Base-by-base conservation (phyloP, 495 filamentous ascomycete species). In the Oidiodendron maius region DNA sequence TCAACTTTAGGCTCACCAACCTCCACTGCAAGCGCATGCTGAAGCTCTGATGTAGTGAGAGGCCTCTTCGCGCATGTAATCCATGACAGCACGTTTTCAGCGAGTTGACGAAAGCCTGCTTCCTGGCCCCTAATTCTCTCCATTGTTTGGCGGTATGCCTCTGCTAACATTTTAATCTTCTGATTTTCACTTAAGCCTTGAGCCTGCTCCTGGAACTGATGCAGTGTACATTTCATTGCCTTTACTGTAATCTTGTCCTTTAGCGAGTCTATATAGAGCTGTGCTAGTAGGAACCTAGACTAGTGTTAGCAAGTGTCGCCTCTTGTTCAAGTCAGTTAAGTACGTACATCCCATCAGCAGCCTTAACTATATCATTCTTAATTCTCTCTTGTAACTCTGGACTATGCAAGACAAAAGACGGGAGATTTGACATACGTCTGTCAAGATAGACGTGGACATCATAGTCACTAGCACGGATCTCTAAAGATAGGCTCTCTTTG, bases 281-380 rank as follows among this genome's bases (percentile, higher is more conserved):
- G 44, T 35, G 44, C 44, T 41, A 46, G 17, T 4, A 46, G 44
- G 21, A 46, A 46, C 44, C 44, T 46, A 40, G 8, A n/a, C 28
- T n/a, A 60, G 4, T 61, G 5, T 11, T 10, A 40, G 20, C 11
- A 35, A 37, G 5, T n/a, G n/a, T n/a, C n/a, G 25, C 9, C 25
- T n/a, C 20, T 12, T 37, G 4, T 37, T 11, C 10, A 23, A 16
- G n/a, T 68, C n/a, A 62, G 37, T 23, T 12, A 37, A 10, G 13
- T 9, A 46, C 61, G 15, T 64, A 73, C 71, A 72, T 73, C 28
- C 72, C 71, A 44, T 66, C 56, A 8, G 50, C 63, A 3, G 63
- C 55, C 4, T 60, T 47, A 0, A 44, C 15, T 21, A 77, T 69
- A 1, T 9, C 41, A 2, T 20, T 46, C 28, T 57, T 53, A n/a